Evolutionary conservation across 495 filamentous ascomycete genomes (phyloP), one percentile per base, ranked within the genome.

Genomic region (Umbilicaria muhlenbergii): DNA sequence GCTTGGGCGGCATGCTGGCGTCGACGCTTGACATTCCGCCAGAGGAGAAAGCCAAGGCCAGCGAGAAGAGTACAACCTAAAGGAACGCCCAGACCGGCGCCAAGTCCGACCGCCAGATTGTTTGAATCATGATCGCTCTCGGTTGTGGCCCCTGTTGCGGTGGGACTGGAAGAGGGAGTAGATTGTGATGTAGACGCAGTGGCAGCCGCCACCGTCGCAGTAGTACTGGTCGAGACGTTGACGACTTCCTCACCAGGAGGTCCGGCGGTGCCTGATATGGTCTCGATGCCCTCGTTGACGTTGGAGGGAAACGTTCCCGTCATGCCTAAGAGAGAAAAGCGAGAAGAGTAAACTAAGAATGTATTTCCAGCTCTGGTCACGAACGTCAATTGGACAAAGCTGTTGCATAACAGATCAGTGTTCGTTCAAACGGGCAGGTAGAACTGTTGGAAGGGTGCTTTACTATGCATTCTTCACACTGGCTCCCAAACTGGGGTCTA

Each of bases 351-450:
- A 48, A 71, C 79, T 36, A 65, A 68, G 1, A 77, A 63, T 3
- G 58, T 64, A 2, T 69, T 70, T 28, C 70, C 69, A 17, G 64
- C 58, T 4, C 57, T 55, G 8, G 70, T 67, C 10, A 67, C 60
- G n/a, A 75, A 70, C 38, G 74, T 57, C 50, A 84, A 77, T 50
- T 74, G 73, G n/a, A 83, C 58, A 61, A 79, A 86, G 60, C 79
- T 83, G 41, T 38, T 38, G 16, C 7, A 51, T 36, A 40, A 31
- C 21, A 35, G 43, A 28, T 46, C 16, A 55, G 36, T 37, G 33
- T 31, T 38, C 17, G 13, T 2, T n/a, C n/a, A 15, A 32, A 2
- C 11, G 11, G n/a, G 4, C 19, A 28, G 6, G 4, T 1, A 8
- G 24, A 10, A 3, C 6, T 28, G 1, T 10, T 6, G 24, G 24